Percentiles rank a stretch among this genome's conserved stretches.
Evolutionary conservation across 441 rosid species (phyloP).

Genomic region (Dalechampia spathulata): DNA sequence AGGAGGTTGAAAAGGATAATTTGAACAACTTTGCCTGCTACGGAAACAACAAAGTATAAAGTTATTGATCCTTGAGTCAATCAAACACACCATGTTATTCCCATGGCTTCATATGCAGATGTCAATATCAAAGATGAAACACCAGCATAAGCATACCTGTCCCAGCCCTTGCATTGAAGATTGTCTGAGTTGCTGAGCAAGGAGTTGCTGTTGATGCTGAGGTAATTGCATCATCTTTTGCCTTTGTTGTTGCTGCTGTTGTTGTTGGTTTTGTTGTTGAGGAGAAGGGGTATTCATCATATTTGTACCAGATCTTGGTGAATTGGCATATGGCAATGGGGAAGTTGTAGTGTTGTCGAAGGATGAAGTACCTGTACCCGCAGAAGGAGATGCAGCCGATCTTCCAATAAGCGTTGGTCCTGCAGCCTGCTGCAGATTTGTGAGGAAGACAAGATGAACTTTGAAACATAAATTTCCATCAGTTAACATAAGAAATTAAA

Average conservation of each 20-base stretch:
- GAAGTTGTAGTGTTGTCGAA: conserved; percentile 76
- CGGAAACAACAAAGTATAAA: neutral
- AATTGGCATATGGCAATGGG: conserved; percentile 83
- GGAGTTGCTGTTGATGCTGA: conserved; percentile 70
- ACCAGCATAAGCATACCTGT: conserved; percentile 40
- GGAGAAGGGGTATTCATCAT: conserved; percentile 90
- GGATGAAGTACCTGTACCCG: conserved; percentile 47
- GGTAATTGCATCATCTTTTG: conserved; percentile 72
- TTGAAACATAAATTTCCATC: conserved; percentile 1
- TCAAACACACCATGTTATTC: too few species aligned
- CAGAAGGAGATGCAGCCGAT: conserved; percentile 86
- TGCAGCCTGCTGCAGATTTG: conserved; percentile 38
- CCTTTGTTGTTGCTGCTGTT: conserved; percentile 46
- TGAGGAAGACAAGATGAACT: conserved; percentile 11
- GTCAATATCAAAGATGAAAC: conserved; percentile 3
- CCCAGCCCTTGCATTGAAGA: conserved; percentile 72
- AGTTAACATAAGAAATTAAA: neutral
- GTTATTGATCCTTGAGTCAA: neutral
- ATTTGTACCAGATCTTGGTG: conserved; percentile 75
- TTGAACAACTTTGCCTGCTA: neutral
- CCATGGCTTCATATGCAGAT: neutral
- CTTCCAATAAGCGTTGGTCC: conserved; percentile 74
- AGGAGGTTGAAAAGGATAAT: too few species aligned
- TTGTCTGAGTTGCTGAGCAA: conserved; percentile 85
- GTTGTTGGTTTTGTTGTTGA: conserved; percentile 59